Percentiles rank a stretch among this genome's conserved stretches.
Evolutionary conservation across 345 rosid genomes (phyloP).

Genomic region (Lenwebbia sp.): DNA sequence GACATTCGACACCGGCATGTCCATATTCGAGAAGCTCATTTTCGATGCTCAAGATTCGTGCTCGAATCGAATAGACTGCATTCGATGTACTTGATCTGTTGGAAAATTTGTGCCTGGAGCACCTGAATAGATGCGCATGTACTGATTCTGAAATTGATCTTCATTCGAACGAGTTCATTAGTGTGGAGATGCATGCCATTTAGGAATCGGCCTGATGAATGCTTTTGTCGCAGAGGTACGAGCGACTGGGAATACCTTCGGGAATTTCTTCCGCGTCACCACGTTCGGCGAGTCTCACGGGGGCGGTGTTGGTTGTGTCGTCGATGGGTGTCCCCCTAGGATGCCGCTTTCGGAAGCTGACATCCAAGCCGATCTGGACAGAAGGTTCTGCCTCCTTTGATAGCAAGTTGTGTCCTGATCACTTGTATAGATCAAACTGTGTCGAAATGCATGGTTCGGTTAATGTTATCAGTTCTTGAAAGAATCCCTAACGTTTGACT

Average conservation of each 20-base stretch:
- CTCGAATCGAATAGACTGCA: not conserved
- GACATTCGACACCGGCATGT: not conserved
- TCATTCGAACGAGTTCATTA: not conserved
- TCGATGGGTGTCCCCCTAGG: conserved; percentile 96
- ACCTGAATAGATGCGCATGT: not conserved
- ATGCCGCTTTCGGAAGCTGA: conserved; percentile 69
- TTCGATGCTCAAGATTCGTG: not conserved
- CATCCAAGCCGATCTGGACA: conserved; percentile 78
- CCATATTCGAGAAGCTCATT: not conserved
- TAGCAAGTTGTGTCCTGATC: not conserved
- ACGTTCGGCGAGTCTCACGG: conserved; percentile 97
- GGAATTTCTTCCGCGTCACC: conserved; percentile 68
- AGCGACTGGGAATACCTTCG: conserved; percentile 76
- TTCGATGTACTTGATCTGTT: not conserved
- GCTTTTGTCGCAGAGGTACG: conserved; percentile 40
- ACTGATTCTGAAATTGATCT: not conserved
- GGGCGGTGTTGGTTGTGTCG: conserved; percentile 86
- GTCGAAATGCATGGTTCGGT: not conserved
- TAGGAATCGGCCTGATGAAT: not conserved
- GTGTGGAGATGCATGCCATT: not conserved
- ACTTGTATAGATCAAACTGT: not conserved
- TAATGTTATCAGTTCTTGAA: not conserved
- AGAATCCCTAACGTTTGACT: not conserved
- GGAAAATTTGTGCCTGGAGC: not conserved
- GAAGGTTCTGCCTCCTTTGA: conserved; percentile 36